phyloP scores from a whole-genome alignment of 1,284 basidiomycete species.

The Bjerkandera adusta region DNA sequence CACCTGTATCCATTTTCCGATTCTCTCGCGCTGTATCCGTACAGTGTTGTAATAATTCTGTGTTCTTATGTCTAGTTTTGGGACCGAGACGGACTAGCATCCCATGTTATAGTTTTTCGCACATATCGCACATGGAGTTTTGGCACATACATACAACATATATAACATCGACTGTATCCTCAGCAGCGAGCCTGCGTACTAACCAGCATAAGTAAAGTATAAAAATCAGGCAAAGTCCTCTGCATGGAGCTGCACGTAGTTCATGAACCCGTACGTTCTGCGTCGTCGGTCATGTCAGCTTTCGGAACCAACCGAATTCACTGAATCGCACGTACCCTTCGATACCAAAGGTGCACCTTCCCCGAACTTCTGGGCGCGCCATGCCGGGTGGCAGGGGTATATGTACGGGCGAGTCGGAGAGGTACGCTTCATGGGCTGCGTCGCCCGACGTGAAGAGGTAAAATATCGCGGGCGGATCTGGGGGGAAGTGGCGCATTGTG shows the following conservation, averaged over 20 bases:
- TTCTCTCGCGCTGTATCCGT: too few relatives aligned
- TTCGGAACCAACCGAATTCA: slow-evolving; percentile 17
- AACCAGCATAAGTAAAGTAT: too few relatives aligned
- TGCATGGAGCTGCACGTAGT: slow-evolving; percentile 29
- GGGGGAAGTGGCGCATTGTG: slow-evolving; percentile 9
- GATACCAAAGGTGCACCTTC: slow-evolving; percentile 14
- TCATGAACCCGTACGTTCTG: slow-evolving; percentile 23
- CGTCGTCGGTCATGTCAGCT: not conserved
- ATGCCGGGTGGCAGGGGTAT: slow-evolving; percentile 8
- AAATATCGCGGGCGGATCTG: slow-evolving; percentile 21
- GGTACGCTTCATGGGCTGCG: slow-evolving; percentile 20
- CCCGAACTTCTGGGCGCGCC: not conserved
- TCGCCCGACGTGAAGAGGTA: slow-evolving; percentile 26
- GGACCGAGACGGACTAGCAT: too few relatives aligned
- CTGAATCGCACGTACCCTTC: slow-evolving; percentile 18
- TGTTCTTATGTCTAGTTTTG: too few relatives aligned
- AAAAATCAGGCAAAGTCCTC: slow-evolving; percentile 29
- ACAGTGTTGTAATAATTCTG: too few relatives aligned
- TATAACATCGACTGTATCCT: too few relatives aligned
- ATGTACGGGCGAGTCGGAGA: slow-evolving; percentile 24
- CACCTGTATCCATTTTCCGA: too few relatives aligned
- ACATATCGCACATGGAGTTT: too few relatives aligned
- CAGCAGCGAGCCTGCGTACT: too few relatives aligned
- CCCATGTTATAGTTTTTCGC: too few relatives aligned
- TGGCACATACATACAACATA: too few relatives aligned